A percentile compares a stretch with the other conserved stretches of the same genome.
Evolutionary conservation across 2,329 filamentous ascomycete genomes (phyloP).

Genomic region (Exserohilum rostratum): DNA sequence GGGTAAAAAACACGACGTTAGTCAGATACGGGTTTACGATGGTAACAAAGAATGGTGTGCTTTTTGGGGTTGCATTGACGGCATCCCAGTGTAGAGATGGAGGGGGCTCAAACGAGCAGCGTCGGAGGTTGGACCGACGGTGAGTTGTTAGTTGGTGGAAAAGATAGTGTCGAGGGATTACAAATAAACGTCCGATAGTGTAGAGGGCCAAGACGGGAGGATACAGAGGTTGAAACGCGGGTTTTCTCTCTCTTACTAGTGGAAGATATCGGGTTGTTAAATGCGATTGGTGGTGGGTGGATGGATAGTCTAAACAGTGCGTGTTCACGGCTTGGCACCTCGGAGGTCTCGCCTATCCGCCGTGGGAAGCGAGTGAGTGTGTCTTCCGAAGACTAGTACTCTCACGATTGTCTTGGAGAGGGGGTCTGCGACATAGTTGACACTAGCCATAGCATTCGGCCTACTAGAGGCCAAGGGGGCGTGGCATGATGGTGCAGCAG

Average conservation of each 20-base stretch:
- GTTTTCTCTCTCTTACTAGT: no score
- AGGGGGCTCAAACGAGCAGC: constrained; percentile 12
- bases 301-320: not conserved
- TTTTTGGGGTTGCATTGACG: constrained; percentile 16
- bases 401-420: not conserved
- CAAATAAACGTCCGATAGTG: not conserved
- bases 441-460: not conserved
- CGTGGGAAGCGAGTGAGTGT: not conserved
- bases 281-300: not conserved
- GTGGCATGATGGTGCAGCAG: constrained; percentile 2
- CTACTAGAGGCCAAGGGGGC: not conserved
- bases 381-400: not conserved
- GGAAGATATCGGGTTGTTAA: no score
- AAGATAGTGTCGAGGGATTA: not conserved
- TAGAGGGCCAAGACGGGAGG: not conserved
- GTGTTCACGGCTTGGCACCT: not conserved
- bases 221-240: no score
- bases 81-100: not conserved
- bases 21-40: not conserved
- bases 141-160: not conserved
- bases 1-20: not conserved
- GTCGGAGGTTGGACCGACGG: constrained; percentile 11
- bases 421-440: not conserved
- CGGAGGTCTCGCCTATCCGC: not conserved
- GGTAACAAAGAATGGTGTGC: no score